Evolutionary conservation across 2,329 filamentous ascomycete genomes (phyloP).

Genomic region (Diaporthe longicolla): DNA sequence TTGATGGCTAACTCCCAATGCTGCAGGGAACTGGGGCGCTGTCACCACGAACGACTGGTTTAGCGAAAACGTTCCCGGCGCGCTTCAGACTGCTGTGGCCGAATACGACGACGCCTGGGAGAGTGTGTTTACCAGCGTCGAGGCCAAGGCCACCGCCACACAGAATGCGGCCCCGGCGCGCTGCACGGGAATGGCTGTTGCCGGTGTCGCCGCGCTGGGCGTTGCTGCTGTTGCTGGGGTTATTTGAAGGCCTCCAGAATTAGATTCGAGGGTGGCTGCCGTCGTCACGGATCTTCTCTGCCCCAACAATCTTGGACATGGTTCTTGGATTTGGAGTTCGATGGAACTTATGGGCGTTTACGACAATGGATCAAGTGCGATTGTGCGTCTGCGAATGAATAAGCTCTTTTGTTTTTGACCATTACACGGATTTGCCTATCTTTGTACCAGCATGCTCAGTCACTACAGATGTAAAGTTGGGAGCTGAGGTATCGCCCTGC

Average conservation of each 20-base stretch:
- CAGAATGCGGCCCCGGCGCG: slow-evolving; percentile 30
- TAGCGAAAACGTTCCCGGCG: slow-evolving; percentile 37
- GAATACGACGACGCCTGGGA: slow-evolving; percentile 41
- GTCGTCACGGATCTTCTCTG: background rate
- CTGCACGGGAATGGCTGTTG: slow-evolving; percentile 38
- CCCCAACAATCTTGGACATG: background rate
- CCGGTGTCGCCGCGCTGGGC: slow-evolving; percentile 34
- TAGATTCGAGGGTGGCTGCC: background rate
- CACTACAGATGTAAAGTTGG: slow-evolving; percentile 11
- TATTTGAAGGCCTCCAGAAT: background rate
- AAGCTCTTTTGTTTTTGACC: background rate
- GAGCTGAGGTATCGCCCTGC: background rate
- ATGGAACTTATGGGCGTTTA: background rate
- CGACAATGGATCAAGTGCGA: background rate
- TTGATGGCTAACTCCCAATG: too few species aligned
- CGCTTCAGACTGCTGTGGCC: slow-evolving; percentile 40
- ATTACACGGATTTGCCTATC: too few species aligned
- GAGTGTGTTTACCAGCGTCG: slow-evolving; percentile 40
- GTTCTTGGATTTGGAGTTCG: background rate
- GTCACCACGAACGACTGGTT: slow-evolving; percentile 44
- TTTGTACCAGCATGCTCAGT: background rate
- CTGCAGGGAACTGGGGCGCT: slow-evolving; percentile 42
- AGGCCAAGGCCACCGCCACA: slow-evolving; percentile 38
- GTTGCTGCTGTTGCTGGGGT: slow-evolving; percentile 39
- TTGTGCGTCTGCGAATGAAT: background rate